Conservation (phyloP, 192 early-diverging fungal genomes). For the Linnemannia exigua region DNA sequence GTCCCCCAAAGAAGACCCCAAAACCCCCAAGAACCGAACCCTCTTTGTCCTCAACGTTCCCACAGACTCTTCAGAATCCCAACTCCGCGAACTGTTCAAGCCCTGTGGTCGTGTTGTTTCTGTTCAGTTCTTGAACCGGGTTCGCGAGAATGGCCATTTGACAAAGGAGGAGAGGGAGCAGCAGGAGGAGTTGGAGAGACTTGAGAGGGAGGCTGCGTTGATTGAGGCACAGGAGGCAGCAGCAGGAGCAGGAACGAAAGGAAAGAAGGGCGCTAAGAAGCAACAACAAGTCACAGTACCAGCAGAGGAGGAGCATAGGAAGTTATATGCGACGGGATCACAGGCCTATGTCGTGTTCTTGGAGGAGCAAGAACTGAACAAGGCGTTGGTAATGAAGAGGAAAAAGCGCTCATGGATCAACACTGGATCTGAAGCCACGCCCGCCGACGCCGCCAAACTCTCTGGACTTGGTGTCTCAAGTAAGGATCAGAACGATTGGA, state of each 20-base stretch:
- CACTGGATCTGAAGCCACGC: conserved; percentile 51
- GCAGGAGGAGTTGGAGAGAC: conserved; percentile 47
- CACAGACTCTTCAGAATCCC: conserved; percentile 73
- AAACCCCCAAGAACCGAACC: conserved; percentile 71
- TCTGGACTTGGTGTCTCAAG: conserved; percentile 65
- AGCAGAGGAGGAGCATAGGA: conserved; percentile 48
- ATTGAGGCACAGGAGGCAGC: conserved; percentile 19
- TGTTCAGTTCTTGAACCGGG: conserved; percentile 67
- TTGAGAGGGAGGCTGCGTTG: conserved; percentile 42
- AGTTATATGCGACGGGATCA: conserved; percentile 64
- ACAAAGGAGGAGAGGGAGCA: conserved; percentile 52
- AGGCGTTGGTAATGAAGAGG: conserved; percentile 72
- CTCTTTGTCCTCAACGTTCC: conserved; percentile 80
- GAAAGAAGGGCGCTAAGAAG: conserved; percentile 46
- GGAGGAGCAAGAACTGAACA: conserved; percentile 73
- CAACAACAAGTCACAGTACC: conserved; percentile 7
- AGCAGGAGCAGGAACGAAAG: conserved; percentile 28
- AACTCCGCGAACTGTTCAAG: conserved; percentile 74
- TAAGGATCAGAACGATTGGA: conserved; percentile 27
- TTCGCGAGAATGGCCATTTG: conserved; percentile 60
- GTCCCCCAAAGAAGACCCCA: conserved; percentile 42
- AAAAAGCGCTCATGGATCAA: conserved; percentile 71
- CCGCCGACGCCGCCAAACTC: conserved; percentile 59
- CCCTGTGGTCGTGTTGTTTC: conserved; percentile 65
- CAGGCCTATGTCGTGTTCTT: conserved; percentile 80